Evolutionary conservation across 495 filamentous ascomycete genomes (phyloP), one percentile per base, ranked within the genome.

Genomic region (Tuber borchii): DNA sequence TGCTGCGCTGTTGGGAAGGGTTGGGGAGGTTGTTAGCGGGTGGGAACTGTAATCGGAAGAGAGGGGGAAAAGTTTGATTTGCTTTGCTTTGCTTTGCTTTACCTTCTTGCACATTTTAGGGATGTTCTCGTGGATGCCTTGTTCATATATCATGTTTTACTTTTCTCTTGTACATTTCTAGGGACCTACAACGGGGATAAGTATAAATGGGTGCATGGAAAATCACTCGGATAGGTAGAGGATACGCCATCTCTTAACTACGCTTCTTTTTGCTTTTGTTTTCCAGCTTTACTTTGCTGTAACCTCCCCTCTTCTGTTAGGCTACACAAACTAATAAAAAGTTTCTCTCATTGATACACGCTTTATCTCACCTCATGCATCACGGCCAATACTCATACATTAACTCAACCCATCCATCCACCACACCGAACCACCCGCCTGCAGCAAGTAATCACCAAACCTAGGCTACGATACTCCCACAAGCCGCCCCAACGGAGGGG

Each of bases 1-100:
- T 34, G 78, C 76, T 16, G 73, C 71, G 46, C 45, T 79, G 22
- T 37, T 79, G 71, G 78, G 78, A n/a, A 65, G 26, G 56, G 56
- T 65, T 65, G 12, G 56, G 56, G 56, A 65, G 56, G 26, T 65
- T 65, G 26, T 65, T 31, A 7, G 26, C 2, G 16, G 31, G 56
- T 34, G 17, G 56, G 34, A 7, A 10, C 26, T 3, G 31, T 65
- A 14, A 65, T 16, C 31, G 16, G 19, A 6, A 56, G 48, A 56
- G 22, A 6, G 56, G 26, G n/a, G 12, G 6, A 12, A 5, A 1
- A 9, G 14, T 61, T 61, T 61, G 22, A 10, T 26, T 61, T 65
- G 4, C 12, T 10, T 56, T 56, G 2, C 6, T 65, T 65, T 34
- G 51, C 56, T 34, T 65, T 65, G 14, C 56, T 31, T 16, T 5